Evolutionary conservation across 2,329 filamentous ascomycete species (phyloP), one percentile per base, ranked within the genome.

Genomic region (Cladorrhinum sp.): DNA sequence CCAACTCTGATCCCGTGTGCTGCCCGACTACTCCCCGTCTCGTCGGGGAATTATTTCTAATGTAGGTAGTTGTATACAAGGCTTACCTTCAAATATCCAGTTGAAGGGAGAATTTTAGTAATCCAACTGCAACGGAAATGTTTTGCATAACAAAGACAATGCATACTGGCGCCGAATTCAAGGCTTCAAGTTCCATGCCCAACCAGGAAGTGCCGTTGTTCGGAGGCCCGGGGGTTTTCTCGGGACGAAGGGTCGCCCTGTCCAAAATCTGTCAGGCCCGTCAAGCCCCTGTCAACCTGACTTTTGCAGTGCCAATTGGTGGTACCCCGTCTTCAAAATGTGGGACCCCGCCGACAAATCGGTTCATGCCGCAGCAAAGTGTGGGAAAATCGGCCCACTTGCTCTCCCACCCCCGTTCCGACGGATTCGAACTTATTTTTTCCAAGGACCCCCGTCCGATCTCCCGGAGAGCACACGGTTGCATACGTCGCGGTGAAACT

Each of bases 351-450:
- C 29, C 45, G 45, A 49, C 52, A 64, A 61, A 57, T 62, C 61
- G 63, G 61, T 51, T 55, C 38, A 55, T 36, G 36, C 53, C 52
- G 62, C 54, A 60, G 10, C 18, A 45, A 45, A 24, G 13, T 25
- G 53, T 45, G n/a, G 55, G 38, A 62, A 62, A 66, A 65, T 65
- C 62, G 64, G 55, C 60, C 66, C 58, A 68, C 59, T 32, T 23
- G 18, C 22, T 48, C 41, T 57, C 52, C 56, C 55, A 45, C 55
- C 48, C 29, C 50, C 58, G 50, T 53, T 25, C 58, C 52, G 32
- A 48, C 29, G 22, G 27, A 50, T 25, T 45, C 49, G 18, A 58
- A 38, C 55, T 27, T 38, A 56, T 56, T 56, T 56, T 55, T 55
- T 38, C 20, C 24, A 45, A 45, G 53, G 24, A 45, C 41, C 54